Evolutionary conservation across 2,329 filamentous ascomycete genomes (phyloP).

Genomic region (Knufia fluminis): DNA sequence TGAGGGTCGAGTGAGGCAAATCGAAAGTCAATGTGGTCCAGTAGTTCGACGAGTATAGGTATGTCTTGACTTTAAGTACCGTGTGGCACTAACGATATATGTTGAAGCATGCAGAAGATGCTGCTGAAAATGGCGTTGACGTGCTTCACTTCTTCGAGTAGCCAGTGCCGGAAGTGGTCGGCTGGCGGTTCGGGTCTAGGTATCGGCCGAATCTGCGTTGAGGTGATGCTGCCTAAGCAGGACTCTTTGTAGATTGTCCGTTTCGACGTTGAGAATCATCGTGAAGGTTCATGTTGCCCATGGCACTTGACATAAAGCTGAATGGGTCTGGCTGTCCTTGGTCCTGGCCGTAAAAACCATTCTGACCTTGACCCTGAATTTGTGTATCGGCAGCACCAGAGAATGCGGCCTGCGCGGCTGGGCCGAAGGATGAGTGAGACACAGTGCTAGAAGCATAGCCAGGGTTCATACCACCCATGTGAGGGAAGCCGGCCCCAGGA

Average conservation of each 20-base stretch:
- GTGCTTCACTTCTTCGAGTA: neutral
- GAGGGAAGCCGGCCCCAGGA: constrained; percentile 66
- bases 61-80: too few relatives aligned
- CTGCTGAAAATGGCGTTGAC: neutral
- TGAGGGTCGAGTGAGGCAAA: neutral
- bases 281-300: constrained; percentile 49
- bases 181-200: constrained; percentile 4
- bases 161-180: neutral
- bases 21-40: neutral
- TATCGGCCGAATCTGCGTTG: constrained; percentile 4
- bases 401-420: constrained; percentile 89
- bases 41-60: neutral
- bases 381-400: constrained; percentile 76
- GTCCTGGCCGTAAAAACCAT: constrained; percentile 57
- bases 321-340: constrained; percentile 49
- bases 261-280: constrained; percentile 37
- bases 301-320: constrained; percentile 53
- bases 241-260: constrained; percentile 37
- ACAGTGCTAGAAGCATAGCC: constrained; percentile 68
- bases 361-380: constrained; percentile 60
- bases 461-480: constrained; percentile 56
- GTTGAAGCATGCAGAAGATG: neutral
- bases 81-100: neutral
- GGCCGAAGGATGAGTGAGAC: constrained; percentile 81
- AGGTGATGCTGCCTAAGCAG: constrained; percentile 19